Conservation (phyloP, 2,329 filamentous ascomycete species). For the Beauveria varroae region DNA sequence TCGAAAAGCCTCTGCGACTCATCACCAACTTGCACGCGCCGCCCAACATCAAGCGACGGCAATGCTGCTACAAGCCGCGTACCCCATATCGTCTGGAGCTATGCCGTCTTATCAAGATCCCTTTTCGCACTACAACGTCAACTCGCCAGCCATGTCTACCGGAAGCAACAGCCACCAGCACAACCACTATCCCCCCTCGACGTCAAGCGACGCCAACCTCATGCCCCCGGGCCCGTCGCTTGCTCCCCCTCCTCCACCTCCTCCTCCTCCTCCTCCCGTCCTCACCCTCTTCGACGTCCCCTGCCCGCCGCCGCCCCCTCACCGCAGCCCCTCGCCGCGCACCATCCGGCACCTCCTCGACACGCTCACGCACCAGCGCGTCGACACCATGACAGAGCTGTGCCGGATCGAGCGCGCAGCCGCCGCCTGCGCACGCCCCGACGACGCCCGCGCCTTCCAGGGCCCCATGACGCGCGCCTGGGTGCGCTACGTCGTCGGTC, state of each 20-base stretch:
- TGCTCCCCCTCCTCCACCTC: neutral
- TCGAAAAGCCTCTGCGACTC: neutral
- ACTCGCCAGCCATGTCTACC: slow-evolving; percentile 14
- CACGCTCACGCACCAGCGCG: slow-evolving; percentile 56
- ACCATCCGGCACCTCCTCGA: slow-evolving; percentile 46
- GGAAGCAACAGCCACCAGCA: slow-evolving; percentile 1
- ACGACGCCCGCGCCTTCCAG: slow-evolving; percentile 51
- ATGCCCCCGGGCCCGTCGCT: neutral
- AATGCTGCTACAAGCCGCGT: slow-evolving; percentile 18
- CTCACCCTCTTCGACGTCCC: neutral
- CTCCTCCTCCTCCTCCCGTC: neutral
- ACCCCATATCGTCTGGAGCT: neutral
- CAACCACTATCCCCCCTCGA: slow-evolving; percentile 12
- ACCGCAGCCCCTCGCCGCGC: neutral
- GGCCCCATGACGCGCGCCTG: slow-evolving; percentile 63
- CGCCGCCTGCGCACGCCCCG: slow-evolving; percentile 47
- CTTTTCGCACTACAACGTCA: neutral
- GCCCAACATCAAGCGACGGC: neutral
- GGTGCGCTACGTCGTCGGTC: slow-evolving; percentile 63
- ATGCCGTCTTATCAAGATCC: slow-evolving; percentile 12
- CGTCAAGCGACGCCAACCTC: slow-evolving; percentile 12
- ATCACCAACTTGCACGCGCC: neutral
- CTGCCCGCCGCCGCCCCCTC: neutral
- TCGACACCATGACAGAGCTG: slow-evolving; percentile 67
- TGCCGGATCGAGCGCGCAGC: slow-evolving; percentile 63